Conservation (phyloP, 2,329 filamentous ascomycete genomes). For the Paecilomyces sp. region DNA sequence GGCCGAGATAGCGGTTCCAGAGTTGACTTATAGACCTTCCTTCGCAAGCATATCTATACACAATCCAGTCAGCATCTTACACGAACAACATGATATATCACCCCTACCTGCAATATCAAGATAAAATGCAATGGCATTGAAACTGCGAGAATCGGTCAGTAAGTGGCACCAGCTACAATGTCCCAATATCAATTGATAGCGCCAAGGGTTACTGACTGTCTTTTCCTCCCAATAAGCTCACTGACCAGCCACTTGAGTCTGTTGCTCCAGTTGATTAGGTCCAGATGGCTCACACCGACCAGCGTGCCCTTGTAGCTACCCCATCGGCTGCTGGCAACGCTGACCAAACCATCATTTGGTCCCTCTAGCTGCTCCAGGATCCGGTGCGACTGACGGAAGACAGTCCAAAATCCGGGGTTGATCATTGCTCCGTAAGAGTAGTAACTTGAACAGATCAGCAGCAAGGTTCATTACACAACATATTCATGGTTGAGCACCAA, state of each 20-base stretch:
- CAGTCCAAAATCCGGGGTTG: slow-evolving; percentile 48
- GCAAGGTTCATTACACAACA: neutral
- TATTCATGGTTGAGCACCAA: slow-evolving; percentile 12
- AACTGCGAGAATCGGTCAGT: slow-evolving; percentile 34
- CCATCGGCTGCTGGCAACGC: slow-evolving; percentile 54
- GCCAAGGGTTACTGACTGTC: slow-evolving; percentile 36
- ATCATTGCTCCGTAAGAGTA: slow-evolving; percentile 58
- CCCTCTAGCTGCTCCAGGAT: slow-evolving; percentile 50
- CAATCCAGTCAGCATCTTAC: neutral
- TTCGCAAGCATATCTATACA: slow-evolving; percentile 59
- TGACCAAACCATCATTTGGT: slow-evolving; percentile 56
- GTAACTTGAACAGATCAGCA: slow-evolving; percentile 34
- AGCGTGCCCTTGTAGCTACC: slow-evolving; percentile 57
- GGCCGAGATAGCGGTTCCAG: neutral
- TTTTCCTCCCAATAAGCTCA: slow-evolving; percentile 48
- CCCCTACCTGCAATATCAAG: slow-evolving; percentile 56
- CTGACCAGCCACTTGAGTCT: slow-evolving; percentile 53
- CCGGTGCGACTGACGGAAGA: slow-evolving; percentile 51
- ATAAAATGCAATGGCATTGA: slow-evolving; percentile 59
- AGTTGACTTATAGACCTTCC: slow-evolving; percentile 43
- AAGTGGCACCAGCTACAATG: neutral
- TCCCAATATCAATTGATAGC: neutral
- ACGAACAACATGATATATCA: neutral
- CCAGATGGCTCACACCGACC: slow-evolving; percentile 56
- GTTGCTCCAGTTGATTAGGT: slow-evolving; percentile 62